Percentiles rank a stretch among this genome's conserved stretches.
Evolutionary conservation across 164 flowering plant species (phyloP).

Genomic region (Liquidambar formosana): DNA sequence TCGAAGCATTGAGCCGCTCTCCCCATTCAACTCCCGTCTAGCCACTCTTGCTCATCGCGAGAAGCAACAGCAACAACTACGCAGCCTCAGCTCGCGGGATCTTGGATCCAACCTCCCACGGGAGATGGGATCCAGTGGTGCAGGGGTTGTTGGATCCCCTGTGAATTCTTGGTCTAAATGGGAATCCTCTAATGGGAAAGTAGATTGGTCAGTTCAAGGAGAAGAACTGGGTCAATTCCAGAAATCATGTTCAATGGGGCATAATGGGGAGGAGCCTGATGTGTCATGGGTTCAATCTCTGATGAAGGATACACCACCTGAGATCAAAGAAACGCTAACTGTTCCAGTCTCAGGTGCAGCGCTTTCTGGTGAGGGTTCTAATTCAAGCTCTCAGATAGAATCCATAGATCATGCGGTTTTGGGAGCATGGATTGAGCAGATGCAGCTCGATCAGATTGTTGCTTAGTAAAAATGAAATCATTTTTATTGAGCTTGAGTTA

Average conservation of each 20-base stretch:
- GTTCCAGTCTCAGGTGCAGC: conserved; percentile 12
- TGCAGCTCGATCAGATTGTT: conserved; percentile 47
- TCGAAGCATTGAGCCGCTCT: conserved; percentile 12
- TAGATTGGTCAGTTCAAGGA: conserved; percentile 38
- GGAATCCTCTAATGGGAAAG: conserved; percentile 37
- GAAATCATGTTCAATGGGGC: conserved; percentile 21
- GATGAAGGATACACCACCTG: conserved; percentile 40
- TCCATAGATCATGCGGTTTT: conserved; percentile 33
- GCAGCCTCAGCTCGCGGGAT: conserved; percentile 24
- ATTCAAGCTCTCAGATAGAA: conserved; percentile 23
- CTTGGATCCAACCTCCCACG: conserved; percentile 34
- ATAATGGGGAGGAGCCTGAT: conserved; percentile 38
- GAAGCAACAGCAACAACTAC: conserved; percentile 31
- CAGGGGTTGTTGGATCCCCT: conserved; percentile 23
- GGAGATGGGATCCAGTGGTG: too few relatives aligned
- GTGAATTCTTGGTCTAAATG: conserved; percentile 29
- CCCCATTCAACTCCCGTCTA: conserved; percentile 32
- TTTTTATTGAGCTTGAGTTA: conserved; percentile 5
- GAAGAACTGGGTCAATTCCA: conserved; percentile 16
- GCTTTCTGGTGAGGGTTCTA: conserved; percentile 23
- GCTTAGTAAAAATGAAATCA: conserved; percentile 22
- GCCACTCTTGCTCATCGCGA: conserved; percentile 32
- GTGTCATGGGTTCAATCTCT: conserved; percentile 43
- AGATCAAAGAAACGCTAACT: conserved; percentile 18
- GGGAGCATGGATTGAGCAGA: conserved; percentile 44